These are phyloP conservation scores for Grifola frondosa DNA, from an alignment of 1,284 basidiomycete genomes.

Conservation along the genomic window DNA sequence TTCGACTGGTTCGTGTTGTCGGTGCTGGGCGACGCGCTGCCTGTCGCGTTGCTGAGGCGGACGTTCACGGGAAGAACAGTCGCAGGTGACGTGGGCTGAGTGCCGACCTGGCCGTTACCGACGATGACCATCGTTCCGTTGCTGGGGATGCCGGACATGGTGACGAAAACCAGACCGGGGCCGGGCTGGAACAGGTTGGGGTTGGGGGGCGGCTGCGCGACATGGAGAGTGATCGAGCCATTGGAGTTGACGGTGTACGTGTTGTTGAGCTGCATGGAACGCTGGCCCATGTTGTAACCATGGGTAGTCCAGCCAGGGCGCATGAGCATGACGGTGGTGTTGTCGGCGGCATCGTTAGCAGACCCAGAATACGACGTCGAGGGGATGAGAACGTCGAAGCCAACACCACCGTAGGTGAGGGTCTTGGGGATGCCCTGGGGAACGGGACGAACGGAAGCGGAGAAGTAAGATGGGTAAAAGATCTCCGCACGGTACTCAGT, in stretches of 20 bases:
- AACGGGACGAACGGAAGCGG: conserved; percentile 67
- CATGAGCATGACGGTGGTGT: conserved; percentile 79
- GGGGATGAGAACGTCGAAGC: conserved; percentile 72
- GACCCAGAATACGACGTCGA: conserved; percentile 63
- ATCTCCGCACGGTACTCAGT: conserved; percentile 88
- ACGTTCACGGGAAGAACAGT: conserved; percentile 55
- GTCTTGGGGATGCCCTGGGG: conserved; percentile 71
- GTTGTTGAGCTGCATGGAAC: conserved; percentile 74
- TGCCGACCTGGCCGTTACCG: conserved; percentile 76
- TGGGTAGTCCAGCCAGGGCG: conserved; percentile 94
- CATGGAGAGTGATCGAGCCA: conserved; percentile 74
- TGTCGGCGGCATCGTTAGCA: conserved; percentile 67
- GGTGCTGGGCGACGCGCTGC: conserved; percentile 20
- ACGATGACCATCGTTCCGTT: conserved; percentile 75
- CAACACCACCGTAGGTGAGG: conserved; percentile 83
- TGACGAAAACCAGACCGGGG: conserved; percentile 80
- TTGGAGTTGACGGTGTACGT: conserved; percentile 80
- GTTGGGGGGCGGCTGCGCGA: conserved; percentile 79
- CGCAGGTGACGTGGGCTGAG: conserved; percentile 52
- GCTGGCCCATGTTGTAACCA: conserved; percentile 93
- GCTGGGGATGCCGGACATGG: conserved; percentile 80
- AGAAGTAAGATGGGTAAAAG: conserved; percentile 86
- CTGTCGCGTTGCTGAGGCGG: conserved; percentile 37
- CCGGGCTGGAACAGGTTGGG: conserved; percentile 85
- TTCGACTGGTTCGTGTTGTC: conserved; percentile 17